Conservation (phyloP, 257 asterid species). For the Primulina huaijiensis region DNA sequence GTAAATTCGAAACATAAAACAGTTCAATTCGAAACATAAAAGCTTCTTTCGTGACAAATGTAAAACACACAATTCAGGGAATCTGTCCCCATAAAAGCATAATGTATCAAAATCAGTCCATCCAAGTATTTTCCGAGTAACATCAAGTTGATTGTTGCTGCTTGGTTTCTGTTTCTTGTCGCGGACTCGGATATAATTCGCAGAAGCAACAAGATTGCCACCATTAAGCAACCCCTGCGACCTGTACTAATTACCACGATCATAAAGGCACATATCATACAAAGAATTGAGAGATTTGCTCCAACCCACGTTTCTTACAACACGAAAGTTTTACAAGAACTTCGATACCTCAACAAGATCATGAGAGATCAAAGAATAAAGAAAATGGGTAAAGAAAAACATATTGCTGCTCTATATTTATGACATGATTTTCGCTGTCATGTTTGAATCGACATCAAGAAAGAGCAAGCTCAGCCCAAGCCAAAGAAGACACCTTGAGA, state of each 20-base stretch:
- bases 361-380: slow-evolving; percentile 11
- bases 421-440: slow-evolving; percentile 39
- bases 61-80: too few species aligned
- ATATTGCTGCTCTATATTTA: slow-evolving; percentile 18
- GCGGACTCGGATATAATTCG: neutral
- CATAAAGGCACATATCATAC: slow-evolving; percentile 24
- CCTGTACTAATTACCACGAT: slow-evolving; percentile 5
- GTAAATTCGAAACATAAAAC: too few species aligned
- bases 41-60: too few species aligned
- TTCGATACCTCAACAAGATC: slow-evolving; percentile 23
- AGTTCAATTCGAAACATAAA: too few species aligned
- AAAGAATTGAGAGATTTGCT: slow-evolving; percentile 35
- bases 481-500: slow-evolving; percentile 73
- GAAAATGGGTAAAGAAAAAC: neutral
- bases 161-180: neutral
- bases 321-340: slow-evolving; percentile 37
- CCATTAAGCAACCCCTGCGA: neutral
- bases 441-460: slow-evolving; percentile 36
- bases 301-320: slow-evolving; percentile 22
- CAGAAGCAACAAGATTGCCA: neutral
- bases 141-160: neutral
- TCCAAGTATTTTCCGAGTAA: too few species aligned
- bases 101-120: neutral
- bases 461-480: slow-evolving; percentile 94
- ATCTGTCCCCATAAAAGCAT: too few species aligned